Percentiles rank a stretch among this genome's conserved stretches.
Evolutionary conservation across 768 basidiomycete species (phyloP).

Genomic region (Coprinellus micaceus): DNA sequence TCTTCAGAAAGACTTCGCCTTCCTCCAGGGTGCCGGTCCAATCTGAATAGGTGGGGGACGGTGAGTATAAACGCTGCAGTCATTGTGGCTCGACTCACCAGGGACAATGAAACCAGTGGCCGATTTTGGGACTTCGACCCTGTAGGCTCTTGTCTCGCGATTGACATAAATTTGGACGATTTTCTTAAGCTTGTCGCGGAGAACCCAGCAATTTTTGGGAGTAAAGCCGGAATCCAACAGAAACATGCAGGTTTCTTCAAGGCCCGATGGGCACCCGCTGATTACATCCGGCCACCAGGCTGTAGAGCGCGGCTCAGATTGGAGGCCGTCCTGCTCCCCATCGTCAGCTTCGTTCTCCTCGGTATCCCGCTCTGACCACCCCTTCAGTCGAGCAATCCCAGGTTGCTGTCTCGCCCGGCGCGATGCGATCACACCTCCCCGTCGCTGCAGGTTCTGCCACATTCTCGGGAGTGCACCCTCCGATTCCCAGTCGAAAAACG

Average conservation of each 20-base stretch:
- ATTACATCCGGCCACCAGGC: constrained; percentile 71
- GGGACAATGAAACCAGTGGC: constrained; percentile 62
- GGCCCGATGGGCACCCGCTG: constrained; percentile 56
- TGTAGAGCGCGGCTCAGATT: constrained; percentile 39
- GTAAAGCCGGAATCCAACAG: constrained; percentile 59
- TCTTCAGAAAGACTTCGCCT: constrained; percentile 57
- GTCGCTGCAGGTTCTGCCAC: constrained; percentile 36
- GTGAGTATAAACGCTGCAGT: neutral
- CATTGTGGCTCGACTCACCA: too few species aligned
- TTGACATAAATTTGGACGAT: constrained; percentile 44
- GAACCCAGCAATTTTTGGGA: constrained; percentile 44
- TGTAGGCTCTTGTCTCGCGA: constrained; percentile 38
- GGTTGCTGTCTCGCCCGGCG: constrained; percentile 34
- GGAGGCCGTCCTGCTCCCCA: constrained; percentile 31
- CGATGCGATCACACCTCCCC: constrained; percentile 40
- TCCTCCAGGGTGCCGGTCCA: constrained; percentile 45
- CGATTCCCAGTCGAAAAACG: constrained; percentile 44
- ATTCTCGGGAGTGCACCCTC: constrained; percentile 33
- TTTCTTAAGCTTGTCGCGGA: constrained; percentile 51
- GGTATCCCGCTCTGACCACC: constrained; percentile 35
- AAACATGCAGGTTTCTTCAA: constrained; percentile 60
- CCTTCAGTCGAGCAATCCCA: constrained; percentile 42
- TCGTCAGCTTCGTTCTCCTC: constrained; percentile 37
- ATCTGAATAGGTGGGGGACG: constrained; percentile 36
- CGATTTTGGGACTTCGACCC: constrained; percentile 54